phyloP scores from a whole-genome alignment of 2,329 filamentous ascomycete genomes.

The Curvularia verruculosa region DNA sequence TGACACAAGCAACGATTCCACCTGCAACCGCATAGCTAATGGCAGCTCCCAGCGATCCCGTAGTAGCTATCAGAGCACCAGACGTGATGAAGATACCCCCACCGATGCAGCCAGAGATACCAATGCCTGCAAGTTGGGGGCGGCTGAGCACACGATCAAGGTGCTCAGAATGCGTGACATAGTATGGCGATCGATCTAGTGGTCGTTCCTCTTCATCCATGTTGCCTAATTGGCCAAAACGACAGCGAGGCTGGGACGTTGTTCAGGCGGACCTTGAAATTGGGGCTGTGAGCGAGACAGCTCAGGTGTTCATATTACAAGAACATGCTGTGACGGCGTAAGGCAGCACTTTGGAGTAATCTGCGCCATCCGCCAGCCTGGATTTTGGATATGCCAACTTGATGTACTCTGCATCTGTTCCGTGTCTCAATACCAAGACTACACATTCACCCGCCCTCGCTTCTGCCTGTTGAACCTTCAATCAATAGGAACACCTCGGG shows the following conservation, averaged over 20 bases:
- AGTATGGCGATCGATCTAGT: slow-evolving; percentile 29
- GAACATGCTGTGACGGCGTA: background rate
- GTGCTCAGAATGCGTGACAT: slow-evolving; percentile 26
- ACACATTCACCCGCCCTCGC: background rate
- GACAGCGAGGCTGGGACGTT: background rate
- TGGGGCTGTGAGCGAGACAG: background rate
- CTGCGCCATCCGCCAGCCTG: background rate
- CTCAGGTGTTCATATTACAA: background rate
- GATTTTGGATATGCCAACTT: background rate
- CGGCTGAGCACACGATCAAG: slow-evolving; percentile 28
- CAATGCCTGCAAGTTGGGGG: slow-evolving; percentile 33
- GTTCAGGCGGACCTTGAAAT: background rate
- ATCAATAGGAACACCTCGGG: slow-evolving; percentile 1
- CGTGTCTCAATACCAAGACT: slow-evolving; percentile 1
- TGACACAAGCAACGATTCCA: slow-evolving; percentile 25
- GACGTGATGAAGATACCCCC: slow-evolving; percentile 29
- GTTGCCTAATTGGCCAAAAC: background rate
- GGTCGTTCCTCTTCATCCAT: slow-evolving; percentile 20
- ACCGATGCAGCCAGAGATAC: slow-evolving; percentile 31
- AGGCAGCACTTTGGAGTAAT: background rate
- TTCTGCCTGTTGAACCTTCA: slow-evolving; percentile 2
- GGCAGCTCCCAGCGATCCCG: slow-evolving; percentile 29
- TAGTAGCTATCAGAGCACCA: slow-evolving; percentile 24
- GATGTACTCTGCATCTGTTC: background rate
- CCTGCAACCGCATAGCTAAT: slow-evolving; percentile 32